Evolutionary conservation across 208 protist species (phyloP), one percentile per base, ranked within the genome.

Genomic region (Leishmania braziliensis): DNA sequence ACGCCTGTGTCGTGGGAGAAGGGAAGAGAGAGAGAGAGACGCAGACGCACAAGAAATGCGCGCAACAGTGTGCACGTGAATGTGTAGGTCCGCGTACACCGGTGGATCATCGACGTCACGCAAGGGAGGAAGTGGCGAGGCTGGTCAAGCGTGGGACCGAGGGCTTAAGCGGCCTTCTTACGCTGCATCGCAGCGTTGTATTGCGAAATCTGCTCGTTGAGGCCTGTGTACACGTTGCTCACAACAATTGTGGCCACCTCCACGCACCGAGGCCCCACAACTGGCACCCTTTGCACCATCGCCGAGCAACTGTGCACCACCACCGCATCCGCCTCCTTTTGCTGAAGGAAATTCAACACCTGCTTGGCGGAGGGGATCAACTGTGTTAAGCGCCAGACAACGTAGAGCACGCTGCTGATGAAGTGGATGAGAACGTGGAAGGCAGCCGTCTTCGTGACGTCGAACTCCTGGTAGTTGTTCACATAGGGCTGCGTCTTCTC

Each of bases 361-460:
- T 76, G 71, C n/a, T 78, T 14, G 5, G 78, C 54, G 5, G 80
- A 56, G 5, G 78, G 81, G 10, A 88, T 43, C 18, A 79, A 33
- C 75, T 77, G 73, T 26, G 82, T 66, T 43, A 89, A 2, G 18
- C 74, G 78, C 73, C 82, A 86, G 36, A 89, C 10, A 1, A 84
- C 29, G 56, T 87, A 84, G 36, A 95, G 36, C 3, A 92, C 2
- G 69, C 77, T 75, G 56, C 85, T 89, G 54, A 91, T 48, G 39
- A 88, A 5, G 78, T 91, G 83, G 0, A 83, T 87, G 0, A 88
- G 14, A 3, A 74, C 78, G 56, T 82, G 77, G 70, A 95, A 87
- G 66, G 83, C 5, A 1, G 72, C 70, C 29, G 88, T 90, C 70
- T 88, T 84, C 53, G 88, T 89, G 58, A 91, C 60, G 78, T 91